Evolutionary conservation across 768 basidiomycete genomes (phyloP).

Genomic region (Macrolepiota albuminosa): DNA sequence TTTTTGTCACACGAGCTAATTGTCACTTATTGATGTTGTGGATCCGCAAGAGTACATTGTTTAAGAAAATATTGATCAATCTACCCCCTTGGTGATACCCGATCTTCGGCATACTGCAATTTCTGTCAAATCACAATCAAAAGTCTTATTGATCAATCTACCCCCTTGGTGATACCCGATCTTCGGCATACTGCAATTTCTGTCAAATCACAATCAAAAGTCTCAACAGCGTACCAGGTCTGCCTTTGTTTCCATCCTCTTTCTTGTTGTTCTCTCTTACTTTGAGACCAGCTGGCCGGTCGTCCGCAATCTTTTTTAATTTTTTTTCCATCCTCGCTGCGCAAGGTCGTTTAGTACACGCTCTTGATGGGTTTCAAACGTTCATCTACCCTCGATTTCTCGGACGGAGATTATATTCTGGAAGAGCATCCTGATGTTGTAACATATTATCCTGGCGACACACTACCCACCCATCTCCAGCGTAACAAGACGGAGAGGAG

Average conservation of each 20-base stretch:
- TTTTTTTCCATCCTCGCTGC: conserved; percentile 22
- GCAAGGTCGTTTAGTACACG: conserved; percentile 31
- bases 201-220: conserved; percentile 4
- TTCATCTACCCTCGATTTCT: conserved; percentile 66
- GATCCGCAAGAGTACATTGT: neutral
- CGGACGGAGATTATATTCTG: conserved; percentile 42
- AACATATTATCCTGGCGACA: conserved; percentile 22
- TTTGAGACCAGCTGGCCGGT: conserved; percentile 44
- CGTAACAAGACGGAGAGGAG: conserved; percentile 84
- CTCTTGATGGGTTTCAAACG: conserved; percentile 34
- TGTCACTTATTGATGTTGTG: no score
- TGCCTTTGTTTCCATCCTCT: conserved; percentile 4
- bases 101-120: neutral
- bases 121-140: neutral
- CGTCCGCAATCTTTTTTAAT: conserved; percentile 29
- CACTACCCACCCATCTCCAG: conserved; percentile 50
- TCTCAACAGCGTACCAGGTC: neutral
- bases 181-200: neutral
- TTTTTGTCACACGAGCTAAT: no score
- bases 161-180: conserved; percentile 2
- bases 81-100: neutral
- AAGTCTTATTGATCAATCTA: no score
- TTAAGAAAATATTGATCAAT: neutral
- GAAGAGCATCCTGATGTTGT: conserved; percentile 51
- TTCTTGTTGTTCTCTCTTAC: conserved; percentile 15